Evolutionary conservation across 148 eudicot species (phyloP).

Genomic region (Rhododendron ferrugineum): DNA sequence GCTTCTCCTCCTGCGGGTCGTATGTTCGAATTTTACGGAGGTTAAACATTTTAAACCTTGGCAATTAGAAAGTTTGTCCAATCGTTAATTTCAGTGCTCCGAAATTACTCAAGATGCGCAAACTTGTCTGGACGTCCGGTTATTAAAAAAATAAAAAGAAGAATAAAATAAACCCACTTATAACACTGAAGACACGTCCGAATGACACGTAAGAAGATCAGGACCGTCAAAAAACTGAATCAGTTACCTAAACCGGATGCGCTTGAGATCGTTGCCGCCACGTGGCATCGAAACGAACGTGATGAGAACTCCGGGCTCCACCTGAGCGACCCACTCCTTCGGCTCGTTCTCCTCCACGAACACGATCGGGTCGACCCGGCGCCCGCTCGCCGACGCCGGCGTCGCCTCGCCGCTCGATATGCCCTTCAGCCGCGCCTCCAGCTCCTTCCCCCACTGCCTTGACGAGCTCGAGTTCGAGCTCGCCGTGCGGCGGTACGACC

Average conservation of each 20-base stretch:
- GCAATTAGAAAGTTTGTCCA: no score
- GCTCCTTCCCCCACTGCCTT: constrained; percentile 82
- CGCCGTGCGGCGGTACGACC: constrained; percentile 53
- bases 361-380: constrained; percentile 59
- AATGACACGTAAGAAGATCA: constrained; percentile 4
- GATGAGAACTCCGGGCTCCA: constrained; percentile 93
- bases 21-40: no score
- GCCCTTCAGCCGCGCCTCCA: constrained; percentile 95
- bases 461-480: constrained; percentile 69
- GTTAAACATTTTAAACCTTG: no score
- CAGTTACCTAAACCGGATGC: constrained; percentile 45
- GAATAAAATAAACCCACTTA: neutral
- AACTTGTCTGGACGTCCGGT: no score
- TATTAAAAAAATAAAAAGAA: no score
- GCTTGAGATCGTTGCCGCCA: constrained; percentile 93
- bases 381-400: constrained; percentile 52
- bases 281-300: constrained; percentile 86
- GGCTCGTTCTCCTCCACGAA: constrained; percentile 89
- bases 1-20: no score
- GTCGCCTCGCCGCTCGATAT: constrained; percentile 56
- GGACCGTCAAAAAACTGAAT: neutral
- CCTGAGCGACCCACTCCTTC: constrained; percentile 98
- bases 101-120: no score
- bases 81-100: no score
- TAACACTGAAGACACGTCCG: neutral